These are phyloP conservation scores for Penicillium lividum DNA, from an alignment of 495 filamentous ascomycete genomes.

Conservation along the genomic window DNA sequence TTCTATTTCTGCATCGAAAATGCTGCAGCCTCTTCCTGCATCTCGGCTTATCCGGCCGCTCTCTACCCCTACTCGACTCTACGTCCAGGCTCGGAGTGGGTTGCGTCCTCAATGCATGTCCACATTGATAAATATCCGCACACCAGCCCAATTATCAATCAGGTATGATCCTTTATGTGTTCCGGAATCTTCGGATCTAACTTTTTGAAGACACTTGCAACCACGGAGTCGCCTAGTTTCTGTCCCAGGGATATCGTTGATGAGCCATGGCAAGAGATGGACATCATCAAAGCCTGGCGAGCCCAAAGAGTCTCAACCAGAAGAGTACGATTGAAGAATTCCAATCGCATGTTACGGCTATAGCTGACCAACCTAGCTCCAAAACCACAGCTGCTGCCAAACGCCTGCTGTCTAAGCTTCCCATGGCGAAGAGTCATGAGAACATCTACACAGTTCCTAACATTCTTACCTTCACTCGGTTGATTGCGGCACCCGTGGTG, in stretches of 20 bases:
- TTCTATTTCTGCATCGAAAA: constrained; percentile 9
- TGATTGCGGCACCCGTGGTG: constrained; percentile 80
- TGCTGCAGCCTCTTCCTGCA: constrained; percentile 15
- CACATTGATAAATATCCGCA: constrained; percentile 7
- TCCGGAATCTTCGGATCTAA: neutral
- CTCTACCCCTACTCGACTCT: constrained; percentile 2
- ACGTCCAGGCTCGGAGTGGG: constrained; percentile 8
- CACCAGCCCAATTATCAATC: constrained; percentile 9
- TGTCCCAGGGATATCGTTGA: constrained; percentile 7
- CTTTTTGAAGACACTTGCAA: constrained; percentile 6
- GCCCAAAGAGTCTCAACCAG: constrained; percentile 8
- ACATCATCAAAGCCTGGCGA: constrained; percentile 28
- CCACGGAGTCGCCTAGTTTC: neutral
- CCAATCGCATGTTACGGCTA: neutral
- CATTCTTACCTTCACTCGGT: constrained; percentile 81
- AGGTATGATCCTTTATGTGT: constrained; percentile 11
- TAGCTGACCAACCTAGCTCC: constrained; percentile 5
- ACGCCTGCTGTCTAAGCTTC: constrained; percentile 50
- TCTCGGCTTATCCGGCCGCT: constrained; percentile 6
- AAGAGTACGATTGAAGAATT: constrained; percentile 17
- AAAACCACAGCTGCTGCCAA: constrained; percentile 23
- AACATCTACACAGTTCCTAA: constrained; percentile 97
- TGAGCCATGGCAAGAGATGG: constrained; percentile 26
- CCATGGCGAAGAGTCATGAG: constrained; percentile 60
- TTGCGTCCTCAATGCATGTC: constrained; percentile 16